Base-by-base conservation (phyloP, 352 stramenopile genomes). In the Globisporangium cystogenes region DNA sequence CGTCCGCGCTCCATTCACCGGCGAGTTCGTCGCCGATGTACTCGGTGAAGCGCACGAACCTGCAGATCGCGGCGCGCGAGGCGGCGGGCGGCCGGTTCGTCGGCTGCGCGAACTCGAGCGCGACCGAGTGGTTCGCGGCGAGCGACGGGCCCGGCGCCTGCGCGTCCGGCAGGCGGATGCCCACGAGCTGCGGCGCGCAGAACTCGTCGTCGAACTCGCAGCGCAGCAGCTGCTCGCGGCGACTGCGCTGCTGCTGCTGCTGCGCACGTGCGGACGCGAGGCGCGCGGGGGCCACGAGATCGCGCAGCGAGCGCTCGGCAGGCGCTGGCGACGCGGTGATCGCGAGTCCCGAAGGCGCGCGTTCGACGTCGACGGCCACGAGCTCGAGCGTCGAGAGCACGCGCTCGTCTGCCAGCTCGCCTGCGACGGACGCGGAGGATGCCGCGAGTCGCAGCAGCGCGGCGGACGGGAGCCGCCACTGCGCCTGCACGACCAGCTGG, bases 171-270 rank as follows among this genome's bases (percentile, higher is more conserved):
- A 90, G 41, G 6, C 57, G 64, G 31, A 90, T 87, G 11, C 58
- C 60, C 6, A 77, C 53, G 21, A 90, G 70, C 53, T 70, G 73
- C 7, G 76, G 76, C 4, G 57, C 21, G 51, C 79, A 90, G 56
- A 85, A 82, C 10, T 65, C 57, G 6, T 64, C 12, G 31, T 89
- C 78, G 26, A 85, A 69, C 39, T 73, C 76, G 49, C 79, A 90
- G 35, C 69, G 31, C 1, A 82, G 51, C 8, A 37, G 8, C 10
- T 48, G 24, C 20, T 16, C 8, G 24, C 26, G 8, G n/a, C n/a
- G n/a, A n/a, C n/a, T n/a, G n/a, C n/a, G n/a, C n/a, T n/a, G n/a
- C n/a, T n/a, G 20, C 14, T 21, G 23, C 16, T 55, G 37, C 6
- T 27, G 27, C 10, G 7, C 20, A 7, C 31, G 20, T 42, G 44